A percentile compares a stretch with the other conserved stretches of the same genome.
These are phyloP conservation scores for Yamadazyma scolyti DNA, from an alignment of 805 yeast genomes.

Conservation along the genomic window DNA sequence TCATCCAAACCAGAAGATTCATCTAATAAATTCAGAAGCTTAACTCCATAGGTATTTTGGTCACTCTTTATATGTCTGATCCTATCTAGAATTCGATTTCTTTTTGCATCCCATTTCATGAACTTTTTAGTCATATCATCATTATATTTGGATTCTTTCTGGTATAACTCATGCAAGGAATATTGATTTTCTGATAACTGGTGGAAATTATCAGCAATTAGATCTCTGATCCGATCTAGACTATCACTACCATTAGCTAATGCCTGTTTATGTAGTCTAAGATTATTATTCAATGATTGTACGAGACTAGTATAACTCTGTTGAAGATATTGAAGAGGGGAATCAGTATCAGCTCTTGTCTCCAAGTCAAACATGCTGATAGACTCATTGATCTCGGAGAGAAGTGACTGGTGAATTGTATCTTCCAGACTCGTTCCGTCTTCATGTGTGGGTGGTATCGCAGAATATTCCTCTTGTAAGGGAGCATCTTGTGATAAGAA, in stretches of 20 bases:
- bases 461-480: too few species aligned
- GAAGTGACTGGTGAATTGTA: too few species aligned
- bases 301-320: conserved; percentile 4
- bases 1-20: conserved; percentile 28
- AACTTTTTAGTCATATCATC: conserved; percentile 24
- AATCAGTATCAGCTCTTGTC: too few species aligned
- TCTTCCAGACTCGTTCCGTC: too few species aligned
- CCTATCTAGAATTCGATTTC: conserved; percentile 27
- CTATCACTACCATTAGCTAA: conserved; percentile 31
- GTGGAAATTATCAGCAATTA: conserved; percentile 24
- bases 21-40: conserved; percentile 30
- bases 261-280: conserved; percentile 10
- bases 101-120: conserved; percentile 37
- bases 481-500: conserved; percentile 18
- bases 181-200: conserved; percentile 41
- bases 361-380: too few species aligned
- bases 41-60: conserved; percentile 39
- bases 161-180: conserved; percentile 45
- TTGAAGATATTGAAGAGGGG: conserved; percentile 9
- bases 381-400: too few species aligned
- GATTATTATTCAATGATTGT: conserved; percentile 3
- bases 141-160: conserved; percentile 29
- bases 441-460: too few species aligned
- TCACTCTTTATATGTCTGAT: conserved; percentile 38
- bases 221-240: conserved; percentile 23